A percentile compares a stretch with the other conserved stretches of the same genome.
These are phyloP conservation scores for Iberis pinnata DNA, from an alignment of 345 rosid genomes.

Conservation along the genomic window DNA sequence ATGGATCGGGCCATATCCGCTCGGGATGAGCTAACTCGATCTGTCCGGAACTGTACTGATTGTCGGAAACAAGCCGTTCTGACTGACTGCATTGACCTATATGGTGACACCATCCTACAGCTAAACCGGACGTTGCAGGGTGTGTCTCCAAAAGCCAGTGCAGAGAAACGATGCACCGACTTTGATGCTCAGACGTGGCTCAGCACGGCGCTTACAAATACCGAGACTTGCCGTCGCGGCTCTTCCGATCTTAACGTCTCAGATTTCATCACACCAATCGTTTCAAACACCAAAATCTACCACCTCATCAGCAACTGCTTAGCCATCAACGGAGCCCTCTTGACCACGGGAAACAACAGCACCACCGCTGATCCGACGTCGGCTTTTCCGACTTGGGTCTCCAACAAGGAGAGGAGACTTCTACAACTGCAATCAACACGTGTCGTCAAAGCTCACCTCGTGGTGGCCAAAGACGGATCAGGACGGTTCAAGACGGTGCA, in stretches of 20 bases:
- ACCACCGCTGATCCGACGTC: conserved; percentile 1
- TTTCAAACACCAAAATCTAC: conserved; percentile 41
- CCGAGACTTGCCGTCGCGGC: conserved; percentile 58
- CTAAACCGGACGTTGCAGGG: conserved; percentile 52
- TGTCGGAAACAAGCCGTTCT: conserved; percentile 39
- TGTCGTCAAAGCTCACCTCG: conserved; percentile 33
- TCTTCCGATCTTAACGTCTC: conserved; percentile 53
- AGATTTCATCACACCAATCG: conserved; percentile 39
- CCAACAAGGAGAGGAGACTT: conserved; percentile 32
- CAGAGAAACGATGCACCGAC: conserved; percentile 30
- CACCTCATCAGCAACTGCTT: conserved; percentile 52
- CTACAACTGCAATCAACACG: conserved; percentile 30
- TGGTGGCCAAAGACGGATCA: conserved; percentile 62
- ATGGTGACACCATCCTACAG: conserved; percentile 47
- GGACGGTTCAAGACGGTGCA: conserved; percentile 50
- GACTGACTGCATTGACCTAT: conserved; percentile 60
- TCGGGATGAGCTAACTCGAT: conserved; percentile 22
- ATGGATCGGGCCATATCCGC: conserved; percentile 42
- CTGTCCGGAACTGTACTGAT: conserved; percentile 26
- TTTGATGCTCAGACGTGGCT: conserved; percentile 87
- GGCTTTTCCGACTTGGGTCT: conserved; percentile 44
- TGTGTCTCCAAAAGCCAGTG: conserved; percentile 1
- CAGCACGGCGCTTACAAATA: conserved; percentile 75
- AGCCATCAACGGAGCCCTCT: conserved; percentile 46
- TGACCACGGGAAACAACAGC: conserved; percentile 17